phyloP scores from a whole-genome alignment of 371 early-diverging fungal genomes.

The Mortierella sp. region DNA sequence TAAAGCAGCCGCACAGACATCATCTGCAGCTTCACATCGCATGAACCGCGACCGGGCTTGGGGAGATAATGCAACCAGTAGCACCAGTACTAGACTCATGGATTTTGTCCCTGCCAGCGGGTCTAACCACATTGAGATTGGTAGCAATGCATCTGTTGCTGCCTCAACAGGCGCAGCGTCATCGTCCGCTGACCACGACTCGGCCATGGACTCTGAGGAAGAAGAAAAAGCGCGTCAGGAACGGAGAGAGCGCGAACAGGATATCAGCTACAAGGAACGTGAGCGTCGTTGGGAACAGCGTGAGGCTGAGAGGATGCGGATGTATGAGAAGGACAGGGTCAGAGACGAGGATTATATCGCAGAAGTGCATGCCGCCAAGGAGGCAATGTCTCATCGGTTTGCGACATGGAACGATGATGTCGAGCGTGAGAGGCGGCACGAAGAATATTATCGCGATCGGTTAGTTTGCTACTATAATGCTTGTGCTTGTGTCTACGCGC shows the following conservation, averaged over 20 bases:
- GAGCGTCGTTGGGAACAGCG: slow-evolving; percentile 75
- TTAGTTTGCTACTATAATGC: slow-evolving; percentile 28
- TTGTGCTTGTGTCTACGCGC: no score
- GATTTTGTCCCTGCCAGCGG: slow-evolving; percentile 55
- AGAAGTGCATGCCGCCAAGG: slow-evolving; percentile 60
- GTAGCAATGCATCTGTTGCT: slow-evolving; percentile 10
- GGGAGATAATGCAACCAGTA: slow-evolving; percentile 28
- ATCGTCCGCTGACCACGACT: slow-evolving; percentile 43
- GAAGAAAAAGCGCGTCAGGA: slow-evolving; percentile 72
- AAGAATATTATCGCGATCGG: slow-evolving; percentile 79
- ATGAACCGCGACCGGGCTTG: slow-evolving; percentile 55
- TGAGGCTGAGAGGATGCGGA: slow-evolving; percentile 64
- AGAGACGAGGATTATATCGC: slow-evolving; percentile 64
- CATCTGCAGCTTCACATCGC: slow-evolving; percentile 24
- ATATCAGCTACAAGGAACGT: slow-evolving; percentile 74
- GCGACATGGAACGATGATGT: slow-evolving; percentile 83
- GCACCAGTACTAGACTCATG: slow-evolving; percentile 30
- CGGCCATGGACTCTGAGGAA: slow-evolving; percentile 72
- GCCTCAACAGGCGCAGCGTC: not conserved
- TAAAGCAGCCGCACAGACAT: slow-evolving; percentile 40
- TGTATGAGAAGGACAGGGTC: slow-evolving; percentile 63
- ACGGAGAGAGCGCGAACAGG: slow-evolving; percentile 73
- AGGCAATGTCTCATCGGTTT: slow-evolving; percentile 63
- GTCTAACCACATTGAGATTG: slow-evolving; percentile 52
- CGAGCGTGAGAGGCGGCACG: slow-evolving; percentile 70